Conservation (phyloP, 257 asterid species). For the Dorcoceras hygrometricum region DNA sequence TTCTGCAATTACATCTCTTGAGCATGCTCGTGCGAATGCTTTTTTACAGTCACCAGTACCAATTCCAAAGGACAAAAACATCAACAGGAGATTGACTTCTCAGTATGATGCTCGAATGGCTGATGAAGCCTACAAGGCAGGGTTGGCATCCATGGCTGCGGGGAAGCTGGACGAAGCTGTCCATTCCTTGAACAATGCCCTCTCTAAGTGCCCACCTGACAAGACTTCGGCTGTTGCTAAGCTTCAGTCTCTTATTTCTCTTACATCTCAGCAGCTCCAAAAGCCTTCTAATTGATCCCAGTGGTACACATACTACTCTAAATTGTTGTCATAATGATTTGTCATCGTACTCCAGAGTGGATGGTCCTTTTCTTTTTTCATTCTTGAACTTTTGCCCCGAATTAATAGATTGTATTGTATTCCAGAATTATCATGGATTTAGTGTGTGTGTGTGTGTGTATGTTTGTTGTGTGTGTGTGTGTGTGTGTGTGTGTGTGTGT, state of each 20-base stretch:
- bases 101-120: slow-evolving; percentile 43
- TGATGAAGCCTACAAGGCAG: slow-evolving; percentile 56
- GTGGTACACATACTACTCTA: not conserved
- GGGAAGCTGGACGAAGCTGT: slow-evolving; percentile 51
- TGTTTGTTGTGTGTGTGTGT: too few relatives aligned
- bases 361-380: not conserved
- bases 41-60: slow-evolving; percentile 33
- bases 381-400: not conserved
- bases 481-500: too few relatives aligned
- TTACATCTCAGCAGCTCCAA: slow-evolving; percentile 32
- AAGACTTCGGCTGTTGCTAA: slow-evolving; percentile 50
- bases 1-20: slow-evolving; percentile 55
- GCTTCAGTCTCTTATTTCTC: slow-evolving; percentile 53
- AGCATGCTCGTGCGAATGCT: slow-evolving; percentile 47
- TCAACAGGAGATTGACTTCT: slow-evolving; percentile 11
- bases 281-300: slow-evolving; percentile 35
- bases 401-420: too few relatives aligned
- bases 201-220: slow-evolving; percentile 59
- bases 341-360: not conserved
- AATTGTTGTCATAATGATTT: not conserved
- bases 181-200: slow-evolving; percentile 43
- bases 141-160: slow-evolving; percentile 53
- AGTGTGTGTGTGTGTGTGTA: too few relatives aligned
- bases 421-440: not conserved
- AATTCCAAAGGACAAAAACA: slow-evolving; percentile 20